Percentiles rank a stretch among this genome's conserved stretches.
These are phyloP conservation scores for Mycena galopus DNA, from an alignment of 768 basidiomycete species.

Conservation along the genomic window DNA sequence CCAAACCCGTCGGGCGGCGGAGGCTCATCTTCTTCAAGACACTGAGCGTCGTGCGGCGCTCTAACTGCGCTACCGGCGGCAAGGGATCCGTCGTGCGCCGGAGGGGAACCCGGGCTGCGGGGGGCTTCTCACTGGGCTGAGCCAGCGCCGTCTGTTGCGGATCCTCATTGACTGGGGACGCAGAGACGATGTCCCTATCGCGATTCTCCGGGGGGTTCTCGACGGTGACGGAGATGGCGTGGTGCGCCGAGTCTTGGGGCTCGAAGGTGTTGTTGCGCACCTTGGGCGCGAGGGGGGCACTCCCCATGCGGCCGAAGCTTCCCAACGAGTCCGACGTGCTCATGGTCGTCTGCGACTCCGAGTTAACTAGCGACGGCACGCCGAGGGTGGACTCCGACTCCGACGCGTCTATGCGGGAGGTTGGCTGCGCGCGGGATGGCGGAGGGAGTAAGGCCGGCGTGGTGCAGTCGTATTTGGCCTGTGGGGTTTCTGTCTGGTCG, in stretches of 20 bases:
- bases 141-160: neutral
- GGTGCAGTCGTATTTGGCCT: neutral
- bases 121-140: neutral
- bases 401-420: slow-evolving; percentile 17
- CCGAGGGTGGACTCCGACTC: slow-evolving; percentile 36
- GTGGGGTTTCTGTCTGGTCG: neutral
- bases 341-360: slow-evolving; percentile 44
- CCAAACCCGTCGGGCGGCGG: slow-evolving; percentile 20
- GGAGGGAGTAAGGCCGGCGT: neutral
- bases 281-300: slow-evolving; percentile 21
- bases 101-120: neutral
- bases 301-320: slow-evolving; percentile 30
- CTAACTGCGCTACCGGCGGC: slow-evolving; percentile 8
- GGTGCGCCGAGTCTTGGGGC: neutral
- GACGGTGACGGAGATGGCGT: slow-evolving; percentile 41
- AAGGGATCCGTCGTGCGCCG: slow-evolving; percentile 19
- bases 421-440: slow-evolving; percentile 10
- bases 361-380: slow-evolving; percentile 47
- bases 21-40: slow-evolving; percentile 48
- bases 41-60: slow-evolving; percentile 50
- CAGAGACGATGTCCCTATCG: slow-evolving; percentile 28
- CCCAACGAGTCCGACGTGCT: slow-evolving; percentile 20
- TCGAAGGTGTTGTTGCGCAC: slow-evolving; percentile 30
- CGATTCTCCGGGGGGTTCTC: slow-evolving; percentile 54
- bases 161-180: slow-evolving; percentile 16